Percentiles rank a stretch among this genome's conserved stretches.
These are phyloP conservation scores for Mycena chlorophos DNA, from an alignment of 768 basidiomycete species.

Conservation along the genomic window DNA sequence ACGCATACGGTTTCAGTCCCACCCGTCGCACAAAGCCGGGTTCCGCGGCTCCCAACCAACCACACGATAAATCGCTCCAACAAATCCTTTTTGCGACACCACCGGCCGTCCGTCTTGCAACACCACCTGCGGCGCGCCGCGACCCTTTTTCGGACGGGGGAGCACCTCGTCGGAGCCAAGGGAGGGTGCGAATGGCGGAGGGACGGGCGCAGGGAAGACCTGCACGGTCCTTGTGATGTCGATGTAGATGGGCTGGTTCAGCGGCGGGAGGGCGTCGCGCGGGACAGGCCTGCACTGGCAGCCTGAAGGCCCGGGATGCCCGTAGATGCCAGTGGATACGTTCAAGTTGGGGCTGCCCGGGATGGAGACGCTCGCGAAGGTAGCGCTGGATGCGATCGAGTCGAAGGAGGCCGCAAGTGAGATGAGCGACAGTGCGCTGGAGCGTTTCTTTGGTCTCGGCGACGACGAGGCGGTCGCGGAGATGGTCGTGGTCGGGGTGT, in stretches of 20 bases:
- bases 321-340: no score
- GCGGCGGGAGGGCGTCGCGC: neutral
- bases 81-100: neutral
- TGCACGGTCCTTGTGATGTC: constrained; percentile 1
- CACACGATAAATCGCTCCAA: neutral
- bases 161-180: constrained; percentile 9
- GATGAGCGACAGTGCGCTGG: neutral
- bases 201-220: constrained; percentile 2
- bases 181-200: constrained; percentile 8
- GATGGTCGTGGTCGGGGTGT: neutral
- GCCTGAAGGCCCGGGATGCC: no score
- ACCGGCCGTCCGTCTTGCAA: neutral
- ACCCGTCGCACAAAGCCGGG: constrained; percentile 8
- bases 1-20: no score
- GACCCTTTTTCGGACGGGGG: constrained; percentile 1
- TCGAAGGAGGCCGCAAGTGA: neutral
- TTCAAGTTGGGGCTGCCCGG: no score
- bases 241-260: constrained; percentile 1
- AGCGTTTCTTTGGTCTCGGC: neutral
- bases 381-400: neutral
- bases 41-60: neutral
- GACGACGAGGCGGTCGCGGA: neutral
- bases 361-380: neutral
- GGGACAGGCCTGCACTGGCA: neutral
- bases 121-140: constrained; percentile 5